These are phyloP conservation scores for Blakeslea trispora DNA, from an alignment of 371 early-diverging fungal species.

Conservation along the genomic window DNA sequence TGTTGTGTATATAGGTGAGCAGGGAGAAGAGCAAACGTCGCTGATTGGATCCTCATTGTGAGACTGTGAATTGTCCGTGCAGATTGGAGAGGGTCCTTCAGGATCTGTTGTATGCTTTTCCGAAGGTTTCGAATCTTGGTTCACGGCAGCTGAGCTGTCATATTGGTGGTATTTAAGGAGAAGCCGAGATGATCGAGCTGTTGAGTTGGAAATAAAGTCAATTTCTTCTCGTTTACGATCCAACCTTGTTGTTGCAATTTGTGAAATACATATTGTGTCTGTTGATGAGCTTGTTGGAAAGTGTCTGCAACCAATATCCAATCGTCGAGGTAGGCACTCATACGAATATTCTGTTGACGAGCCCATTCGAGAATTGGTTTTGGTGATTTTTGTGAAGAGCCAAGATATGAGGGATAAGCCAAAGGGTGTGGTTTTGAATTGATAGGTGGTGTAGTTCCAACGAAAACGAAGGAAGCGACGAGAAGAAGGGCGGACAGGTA, in stretches of 20 bases:
- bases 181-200: slow-evolving; percentile 32
- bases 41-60: slow-evolving; percentile 18
- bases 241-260: slow-evolving; percentile 28
- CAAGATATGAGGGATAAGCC: slow-evolving; percentile 36
- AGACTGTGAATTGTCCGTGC: slow-evolving; percentile 21
- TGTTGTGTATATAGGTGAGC: slow-evolving; percentile 18
- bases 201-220: slow-evolving; percentile 26
- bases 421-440: slow-evolving; percentile 32
- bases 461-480: slow-evolving; percentile 29
- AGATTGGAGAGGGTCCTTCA: slow-evolving; percentile 5
- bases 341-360: slow-evolving; percentile 21
- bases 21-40: slow-evolving; percentile 17
- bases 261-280: slow-evolving; percentile 18
- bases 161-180: slow-evolving; percentile 24
- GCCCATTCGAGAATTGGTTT: slow-evolving; percentile 41
- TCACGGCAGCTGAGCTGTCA: slow-evolving; percentile 29
- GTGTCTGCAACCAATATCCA: slow-evolving; percentile 14
- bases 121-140: slow-evolving; percentile 26
- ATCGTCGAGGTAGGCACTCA: slow-evolving; percentile 36
- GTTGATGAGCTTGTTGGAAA: slow-evolving; percentile 8
- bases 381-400: slow-evolving; percentile 36
- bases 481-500: slow-evolving; percentile 22
- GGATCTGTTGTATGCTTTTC: slow-evolving; percentile 10
- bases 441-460: slow-evolving; percentile 24
- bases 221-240: slow-evolving; percentile 29